Conservation (phyloP, 73 alveolate genomes). For the Vitrella brassicaformis region DNA sequence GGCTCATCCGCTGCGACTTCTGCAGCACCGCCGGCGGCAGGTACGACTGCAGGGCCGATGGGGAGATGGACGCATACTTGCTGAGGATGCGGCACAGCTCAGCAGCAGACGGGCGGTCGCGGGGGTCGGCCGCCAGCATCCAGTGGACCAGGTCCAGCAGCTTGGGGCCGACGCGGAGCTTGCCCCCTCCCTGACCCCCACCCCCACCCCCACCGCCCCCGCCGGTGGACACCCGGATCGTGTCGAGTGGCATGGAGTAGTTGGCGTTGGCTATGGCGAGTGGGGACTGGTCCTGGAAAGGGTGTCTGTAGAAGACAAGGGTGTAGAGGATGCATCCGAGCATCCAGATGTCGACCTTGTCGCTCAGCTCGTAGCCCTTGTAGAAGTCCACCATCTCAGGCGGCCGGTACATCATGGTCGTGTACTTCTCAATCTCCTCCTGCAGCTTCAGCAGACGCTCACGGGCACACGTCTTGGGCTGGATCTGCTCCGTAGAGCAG, state of each 20-base stretch:
- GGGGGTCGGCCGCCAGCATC: conserved; percentile 23
- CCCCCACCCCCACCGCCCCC: background rate
- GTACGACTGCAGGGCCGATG: no score
- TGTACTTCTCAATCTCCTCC: conserved; percentile 51
- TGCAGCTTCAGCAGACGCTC: conserved; percentile 6
- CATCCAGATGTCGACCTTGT: conserved; percentile 65
- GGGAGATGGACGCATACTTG: no score
- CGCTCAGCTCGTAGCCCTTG: conserved; percentile 37
- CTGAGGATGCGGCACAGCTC: no score
- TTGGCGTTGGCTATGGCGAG: conserved; percentile 49
- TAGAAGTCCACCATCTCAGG: conserved; percentile 67
- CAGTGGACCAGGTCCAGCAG: conserved; percentile 25
- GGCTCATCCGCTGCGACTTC: no score
- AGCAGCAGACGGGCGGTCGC: background rate
- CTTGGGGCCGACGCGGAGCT: background rate
- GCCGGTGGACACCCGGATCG: background rate
- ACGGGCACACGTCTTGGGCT: conserved; percentile 34
- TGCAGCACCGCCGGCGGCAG: no score
- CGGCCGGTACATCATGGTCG: conserved; percentile 54
- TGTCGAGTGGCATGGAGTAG: conserved; percentile 41
- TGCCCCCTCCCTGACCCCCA: background rate
- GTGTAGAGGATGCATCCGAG: conserved; percentile 65
- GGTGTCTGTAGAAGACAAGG: conserved; percentile 59
- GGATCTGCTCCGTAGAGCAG: conserved; percentile 37
- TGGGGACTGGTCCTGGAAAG: conserved; percentile 57